phyloP scores from a whole-genome alignment of 352 stramenopile genomes.

The Pythium graminicola region DNA sequence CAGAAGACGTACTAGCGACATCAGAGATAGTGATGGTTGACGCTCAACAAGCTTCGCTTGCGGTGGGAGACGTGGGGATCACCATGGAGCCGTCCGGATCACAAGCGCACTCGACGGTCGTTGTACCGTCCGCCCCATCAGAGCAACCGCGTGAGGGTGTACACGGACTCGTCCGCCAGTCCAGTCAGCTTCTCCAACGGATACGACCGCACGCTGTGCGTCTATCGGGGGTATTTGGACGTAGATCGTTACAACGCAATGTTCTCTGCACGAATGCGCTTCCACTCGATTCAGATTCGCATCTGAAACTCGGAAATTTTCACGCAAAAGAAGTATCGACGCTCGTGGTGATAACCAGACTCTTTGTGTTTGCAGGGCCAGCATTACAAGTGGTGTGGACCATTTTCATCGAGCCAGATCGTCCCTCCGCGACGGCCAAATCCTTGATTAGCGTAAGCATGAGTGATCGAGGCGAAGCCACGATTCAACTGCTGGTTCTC shows the following conservation, averaged over 20 bases:
- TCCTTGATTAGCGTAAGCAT: not conserved
- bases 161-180: no score
- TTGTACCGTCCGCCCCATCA: no score
- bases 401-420: slow-evolving; percentile 14
- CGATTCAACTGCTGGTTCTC: slow-evolving; percentile 20
- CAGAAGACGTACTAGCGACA: no score
- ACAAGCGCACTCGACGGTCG: no score
- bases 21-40: no score
- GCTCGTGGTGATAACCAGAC: slow-evolving; percentile 17
- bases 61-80: no score
- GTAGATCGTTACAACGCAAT: slow-evolving; percentile 8
- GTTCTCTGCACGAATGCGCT: not conserved
- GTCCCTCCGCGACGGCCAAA: not conserved
- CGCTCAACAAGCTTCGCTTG: no score
- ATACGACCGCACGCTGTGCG: not conserved
- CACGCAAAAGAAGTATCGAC: slow-evolving; percentile 19
- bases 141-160: no score
- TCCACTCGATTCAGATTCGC: slow-evolving; percentile 1
- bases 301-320: slow-evolving; percentile 28
- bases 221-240: no score
- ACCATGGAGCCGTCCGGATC: no score
- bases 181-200: not conserved
- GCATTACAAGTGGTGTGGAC: slow-evolving; percentile 15
- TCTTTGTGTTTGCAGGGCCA: slow-evolving; percentile 9
- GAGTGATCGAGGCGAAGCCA: slow-evolving; percentile 3